Percentiles rank a stretch among this genome's conserved stretches.
These are phyloP conservation scores for Trametes gibbosa DNA, from an alignment of 768 basidiomycete genomes.

Conservation along the genomic window DNA sequence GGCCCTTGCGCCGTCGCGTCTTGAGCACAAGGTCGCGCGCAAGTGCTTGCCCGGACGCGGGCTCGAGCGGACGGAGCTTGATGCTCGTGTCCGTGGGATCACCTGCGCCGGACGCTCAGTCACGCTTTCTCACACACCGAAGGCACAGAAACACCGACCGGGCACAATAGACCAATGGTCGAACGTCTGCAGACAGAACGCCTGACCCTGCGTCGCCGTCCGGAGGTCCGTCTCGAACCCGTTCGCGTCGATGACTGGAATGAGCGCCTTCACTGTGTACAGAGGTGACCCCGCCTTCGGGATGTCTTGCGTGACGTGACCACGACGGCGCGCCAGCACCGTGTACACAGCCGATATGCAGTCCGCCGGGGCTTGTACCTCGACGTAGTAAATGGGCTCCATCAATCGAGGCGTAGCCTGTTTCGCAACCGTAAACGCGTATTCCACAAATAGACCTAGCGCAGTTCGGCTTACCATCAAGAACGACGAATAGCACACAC, in stretches of 20 bases:
- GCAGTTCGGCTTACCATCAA: conserved; percentile 70
- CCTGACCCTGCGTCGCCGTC: conserved; percentile 97
- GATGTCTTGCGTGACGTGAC: conserved; percentile 98
- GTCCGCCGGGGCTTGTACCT: conserved; percentile 98
- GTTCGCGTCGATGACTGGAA: conserved; percentile 97
- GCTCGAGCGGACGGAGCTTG: conserved; percentile 93
- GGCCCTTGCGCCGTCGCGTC: conserved; percentile 92
- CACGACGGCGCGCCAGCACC: conserved; percentile 95
- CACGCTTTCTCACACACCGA: conserved; percentile 4
- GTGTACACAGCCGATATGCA: conserved; percentile 99
- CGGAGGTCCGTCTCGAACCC: conserved; percentile 98
- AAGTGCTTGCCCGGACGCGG: conserved; percentile 93
- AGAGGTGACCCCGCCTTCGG: conserved; percentile 97
- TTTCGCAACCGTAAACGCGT: conserved; percentile 2
- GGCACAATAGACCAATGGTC: conserved; percentile 99
- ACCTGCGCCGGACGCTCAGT: conserved; percentile 45
- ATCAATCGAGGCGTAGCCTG: conserved; percentile 93
- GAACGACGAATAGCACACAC: conserved; percentile 99
- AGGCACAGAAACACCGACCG: conserved; percentile 46
- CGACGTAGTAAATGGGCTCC: conserved; percentile 98
- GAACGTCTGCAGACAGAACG: conserved; percentile 97
- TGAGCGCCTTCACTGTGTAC: conserved; percentile 97
- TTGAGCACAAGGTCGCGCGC: conserved; percentile 95
- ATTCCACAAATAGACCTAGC: neutral
- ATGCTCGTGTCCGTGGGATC: conserved; percentile 98